phyloP scores from a whole-genome alignment of 345 rosid species.

The Salix koriyanagi region DNA sequence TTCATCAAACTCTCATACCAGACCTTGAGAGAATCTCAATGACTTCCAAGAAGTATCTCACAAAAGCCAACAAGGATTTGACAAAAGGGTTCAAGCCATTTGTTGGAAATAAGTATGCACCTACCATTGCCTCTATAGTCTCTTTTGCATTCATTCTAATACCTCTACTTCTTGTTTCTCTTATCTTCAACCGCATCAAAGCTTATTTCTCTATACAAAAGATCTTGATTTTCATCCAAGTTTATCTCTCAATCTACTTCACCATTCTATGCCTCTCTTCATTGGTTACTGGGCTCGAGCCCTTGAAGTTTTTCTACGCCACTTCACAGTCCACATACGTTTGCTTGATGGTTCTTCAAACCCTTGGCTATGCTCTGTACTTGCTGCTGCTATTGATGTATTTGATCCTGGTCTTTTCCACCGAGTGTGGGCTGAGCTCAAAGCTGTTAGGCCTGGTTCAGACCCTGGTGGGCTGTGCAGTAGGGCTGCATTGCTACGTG shows the following conservation, averaged over 20 bases:
- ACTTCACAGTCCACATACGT: slow-evolving; percentile 69
- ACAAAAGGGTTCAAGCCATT: slow-evolving; percentile 73
- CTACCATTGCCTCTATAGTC: slow-evolving; percentile 58
- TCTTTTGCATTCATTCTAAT: slow-evolving; percentile 66
- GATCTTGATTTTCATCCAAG: slow-evolving; percentile 71
- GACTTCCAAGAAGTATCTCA: slow-evolving; percentile 66
- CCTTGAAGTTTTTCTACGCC: slow-evolving; percentile 71
- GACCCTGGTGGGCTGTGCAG: slow-evolving; percentile 61
- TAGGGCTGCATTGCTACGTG: slow-evolving; percentile 88
- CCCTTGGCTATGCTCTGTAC: slow-evolving; percentile 71
- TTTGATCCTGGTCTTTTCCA: slow-evolving; percentile 70
- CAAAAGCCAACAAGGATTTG: slow-evolving; percentile 74
- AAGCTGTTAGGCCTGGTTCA: slow-evolving; percentile 67
- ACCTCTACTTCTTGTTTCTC: slow-evolving; percentile 75
- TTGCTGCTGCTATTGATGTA: slow-evolving; percentile 70
- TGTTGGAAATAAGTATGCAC: slow-evolving; percentile 73
- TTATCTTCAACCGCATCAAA: slow-evolving; percentile 68
- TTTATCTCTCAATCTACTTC: slow-evolving; percentile 93
- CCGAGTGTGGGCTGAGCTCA: slow-evolving; percentile 55
- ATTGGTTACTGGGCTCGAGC: slow-evolving; percentile 75
- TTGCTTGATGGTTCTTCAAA: slow-evolving; percentile 70
- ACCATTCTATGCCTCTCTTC: slow-evolving; percentile 72
- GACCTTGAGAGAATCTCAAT: slow-evolving; percentile 79
- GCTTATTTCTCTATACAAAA: slow-evolving; percentile 87
- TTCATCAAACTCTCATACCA: slow-evolving; percentile 69